phyloP scores from a whole-genome alignment of 225 moss, liverwort and hornwort species.

The Thuidium tamariscinum region DNA sequence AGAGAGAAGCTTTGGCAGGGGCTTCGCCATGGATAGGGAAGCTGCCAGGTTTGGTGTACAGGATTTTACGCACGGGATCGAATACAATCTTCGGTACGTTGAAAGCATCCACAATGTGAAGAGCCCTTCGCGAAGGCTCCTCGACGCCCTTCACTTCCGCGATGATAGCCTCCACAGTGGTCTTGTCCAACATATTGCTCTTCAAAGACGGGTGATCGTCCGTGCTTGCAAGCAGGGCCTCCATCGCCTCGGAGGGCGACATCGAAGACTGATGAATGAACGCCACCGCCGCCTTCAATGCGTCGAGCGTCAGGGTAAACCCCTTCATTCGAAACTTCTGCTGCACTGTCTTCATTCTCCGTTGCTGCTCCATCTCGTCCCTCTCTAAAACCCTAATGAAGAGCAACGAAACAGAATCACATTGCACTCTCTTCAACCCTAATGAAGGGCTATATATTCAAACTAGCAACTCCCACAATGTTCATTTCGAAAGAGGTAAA shows the following conservation, averaged over 20 bases:
- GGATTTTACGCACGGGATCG: constrained; percentile 61
- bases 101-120: constrained; percentile 62
- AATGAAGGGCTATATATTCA: not conserved
- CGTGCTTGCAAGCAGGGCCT: constrained; percentile 43
- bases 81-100: constrained; percentile 58
- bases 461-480: not conserved
- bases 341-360: constrained; percentile 82
- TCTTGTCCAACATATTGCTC: constrained; percentile 74
- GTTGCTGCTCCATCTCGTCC: constrained; percentile 51
- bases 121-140: constrained; percentile 23
- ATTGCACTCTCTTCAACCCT: not conserved
- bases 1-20: constrained; percentile 62
- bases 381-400: not conserved
- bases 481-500: not conserved
- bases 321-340: constrained; percentile 93
- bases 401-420: not conserved
- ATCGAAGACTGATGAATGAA: constrained; percentile 39
- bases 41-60: constrained; percentile 44
- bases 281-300: constrained; percentile 51
- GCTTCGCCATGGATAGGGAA: constrained; percentile 72
- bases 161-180: constrained; percentile 43
- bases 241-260: constrained; percentile 41
- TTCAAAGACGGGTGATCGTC: constrained; percentile 56
- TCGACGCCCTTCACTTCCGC: constrained; percentile 39
- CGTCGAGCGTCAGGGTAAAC: constrained; percentile 70